Base-by-base conservation (phyloP, 805 yeast species). In the Cyberlindnera lachancei region DNA sequence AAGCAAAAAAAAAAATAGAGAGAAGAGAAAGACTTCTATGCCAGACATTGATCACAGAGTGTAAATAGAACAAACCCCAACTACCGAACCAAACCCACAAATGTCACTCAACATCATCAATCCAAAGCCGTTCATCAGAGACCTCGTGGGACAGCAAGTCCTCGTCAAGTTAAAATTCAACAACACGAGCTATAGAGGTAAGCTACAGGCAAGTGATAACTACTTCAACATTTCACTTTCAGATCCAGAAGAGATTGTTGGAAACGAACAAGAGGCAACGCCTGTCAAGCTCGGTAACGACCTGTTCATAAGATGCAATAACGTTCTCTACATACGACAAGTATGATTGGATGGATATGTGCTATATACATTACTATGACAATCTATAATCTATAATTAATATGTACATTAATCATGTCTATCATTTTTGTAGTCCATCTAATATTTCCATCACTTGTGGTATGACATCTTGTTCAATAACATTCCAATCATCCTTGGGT, bases 151-250 rank as follows among this genome's bases (percentile, higher is more conserved):
- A 35, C 68, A 78, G 37, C 66, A 61, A 21, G 87, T 90, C 10
- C 61, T 77, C 10, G 90, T 92, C 15, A 73, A 87, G 36, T 68
- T 92, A 40, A 92, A 92, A 54, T 92, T 95, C 80, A 90, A 87
- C 50, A 73, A 73, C 42, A 82, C 95, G 9, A 94, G 87, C 55
- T 92, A 92, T 57, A 71, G 64, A 37, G 98, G 98, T 1, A 70
- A 56, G 15, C 66, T 92, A 27, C 58, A 77, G 4, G 75, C 95
- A 2, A 80, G 84, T 16, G 98, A 92, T 53, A 83, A 84, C 47
- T 92, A 92, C 59, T 90, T 92, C 90, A 92, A 92, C 48, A 42
- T 92, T 21, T 87, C 83, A 50, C 58, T 88, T 25, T 79, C 72
- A 22, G 70, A 77, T 18, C 74, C 79, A 2, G 70, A 64, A 33